phyloP scores from a whole-genome alignment of 2,329 filamentous ascomycete species.

The Colletotrichum eleusines region DNA sequence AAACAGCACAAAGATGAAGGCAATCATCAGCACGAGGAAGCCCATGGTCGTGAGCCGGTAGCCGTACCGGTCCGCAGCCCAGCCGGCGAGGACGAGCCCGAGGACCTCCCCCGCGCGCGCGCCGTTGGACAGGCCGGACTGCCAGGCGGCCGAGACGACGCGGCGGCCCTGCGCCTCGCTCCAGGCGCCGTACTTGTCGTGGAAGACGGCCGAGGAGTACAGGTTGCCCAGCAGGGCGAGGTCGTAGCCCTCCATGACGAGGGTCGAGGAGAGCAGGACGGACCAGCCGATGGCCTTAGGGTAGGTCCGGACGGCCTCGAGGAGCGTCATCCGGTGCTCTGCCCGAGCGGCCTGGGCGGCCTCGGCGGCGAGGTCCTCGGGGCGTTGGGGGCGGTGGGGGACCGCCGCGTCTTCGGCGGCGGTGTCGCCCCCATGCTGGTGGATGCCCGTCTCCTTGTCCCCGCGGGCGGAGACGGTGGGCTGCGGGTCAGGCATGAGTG shows the following conservation, averaged over 20 bases:
- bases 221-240: conserved; percentile 62
- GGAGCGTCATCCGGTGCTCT: conserved; percentile 57
- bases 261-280: conserved; percentile 57
- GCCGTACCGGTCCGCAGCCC: conserved; percentile 62
- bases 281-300: conserved; percentile 63
- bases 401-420: background rate
- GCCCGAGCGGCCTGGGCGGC: conserved; percentile 56
- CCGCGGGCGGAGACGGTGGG: conserved; percentile 18
- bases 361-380: conserved; percentile 50
- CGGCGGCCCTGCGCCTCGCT: conserved; percentile 53
- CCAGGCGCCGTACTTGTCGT: conserved; percentile 59
- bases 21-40: conserved; percentile 59
- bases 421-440: conserved; percentile 45
- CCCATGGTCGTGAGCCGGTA: conserved; percentile 64
- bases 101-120: conserved; percentile 66
- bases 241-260: conserved; percentile 66
- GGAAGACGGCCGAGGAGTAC: conserved; percentile 61
- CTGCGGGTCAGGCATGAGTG: conserved; percentile 45
- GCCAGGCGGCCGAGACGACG: conserved; percentile 67
- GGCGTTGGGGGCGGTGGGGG: conserved; percentile 16
- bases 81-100: conserved; percentile 66
- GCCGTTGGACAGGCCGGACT: conserved; percentile 67
- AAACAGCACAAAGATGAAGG: conserved; percentile 66
- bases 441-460: conserved; percentile 44
- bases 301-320: conserved; percentile 56